Base-by-base conservation (phyloP, 352 stramenopile genomes). In the Saprolegnia parasitica region DNA sequence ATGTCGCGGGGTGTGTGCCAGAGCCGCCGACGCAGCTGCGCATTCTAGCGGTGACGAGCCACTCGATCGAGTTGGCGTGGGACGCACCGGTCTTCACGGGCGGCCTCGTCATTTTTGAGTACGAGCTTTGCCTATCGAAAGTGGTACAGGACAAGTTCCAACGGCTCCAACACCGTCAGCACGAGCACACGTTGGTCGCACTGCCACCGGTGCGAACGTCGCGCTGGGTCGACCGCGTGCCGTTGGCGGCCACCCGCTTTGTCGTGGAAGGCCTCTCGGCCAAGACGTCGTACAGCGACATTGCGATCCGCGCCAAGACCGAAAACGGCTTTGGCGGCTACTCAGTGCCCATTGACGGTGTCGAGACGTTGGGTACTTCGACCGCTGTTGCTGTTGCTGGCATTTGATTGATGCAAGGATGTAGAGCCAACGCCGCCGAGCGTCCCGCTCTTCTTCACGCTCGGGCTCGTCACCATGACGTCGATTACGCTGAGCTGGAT, bases 401-500 rank as follows among this genome's bases (percentile, higher is more conserved):
- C 56, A 29, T 37, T 26, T 40, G 23, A 24, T 6, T n/a, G 16
- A 29, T 56, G 49, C 29, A 35, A 5, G 2, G 42, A 42, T 4
- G 1, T 67, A 67, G 58, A 67, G 21, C 58, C 58, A 3, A 35
- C 32, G n/a, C 39, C 78, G 20, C 82, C 83, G 11, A 79, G 76
- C 0, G 62, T 63, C 9, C 79, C 82, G 1, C 70, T 86, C 11
- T 90, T 88, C 61, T 37, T 90, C 15, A 74, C 65, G 15, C 56
- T 77, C 23, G 81, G 80, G 0, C 63, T 79, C 4, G 76, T 89
- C 20, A 89, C 82, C 6, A 81, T 79, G 13, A 85, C 79, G 15
- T 85, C 81, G 3, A 81, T 93, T n/a, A 81, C 76, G 0, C 64
- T 93, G 11, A 81, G 74, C 1, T 93, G 83, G 86, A 73, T 78